phyloP scores from a whole-genome alignment of 2,329 filamentous ascomycete genomes.

The Epichloe gansuensis region DNA sequence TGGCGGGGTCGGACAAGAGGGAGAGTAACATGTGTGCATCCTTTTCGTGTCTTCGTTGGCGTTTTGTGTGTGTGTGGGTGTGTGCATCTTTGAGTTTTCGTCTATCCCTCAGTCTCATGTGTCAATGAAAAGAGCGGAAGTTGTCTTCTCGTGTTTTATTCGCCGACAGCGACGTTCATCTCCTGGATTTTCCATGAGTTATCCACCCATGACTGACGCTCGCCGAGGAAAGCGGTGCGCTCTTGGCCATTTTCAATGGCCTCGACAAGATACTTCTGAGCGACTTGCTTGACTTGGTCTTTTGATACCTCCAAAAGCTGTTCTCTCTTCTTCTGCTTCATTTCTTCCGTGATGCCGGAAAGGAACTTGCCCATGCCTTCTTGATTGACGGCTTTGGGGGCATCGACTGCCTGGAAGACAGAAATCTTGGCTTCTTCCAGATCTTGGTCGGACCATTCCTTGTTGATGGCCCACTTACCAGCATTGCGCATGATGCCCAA shows the following conservation, averaged over 20 bases:
- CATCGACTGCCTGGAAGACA: conserved; percentile 85
- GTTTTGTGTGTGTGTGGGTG: not conserved
- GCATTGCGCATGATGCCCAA: conserved; percentile 72
- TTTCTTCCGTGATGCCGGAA: conserved; percentile 72
- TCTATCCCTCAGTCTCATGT: not conserved
- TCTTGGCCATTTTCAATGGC: conserved; percentile 45
- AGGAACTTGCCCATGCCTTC: conserved; percentile 83
- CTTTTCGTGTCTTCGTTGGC: not conserved
- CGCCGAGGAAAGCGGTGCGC: conserved; percentile 63
- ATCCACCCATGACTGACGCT: conserved; percentile 70
- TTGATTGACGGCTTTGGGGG: conserved; percentile 71
- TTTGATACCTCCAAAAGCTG: conserved; percentile 75
- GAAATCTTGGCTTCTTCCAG: conserved; percentile 93
- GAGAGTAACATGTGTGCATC: not conserved
- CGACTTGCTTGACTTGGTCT: conserved; percentile 66
- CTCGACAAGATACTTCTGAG: conserved; percentile 69
- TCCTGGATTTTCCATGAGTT: conserved; percentile 62
- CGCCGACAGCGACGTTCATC: conserved; percentile 42
- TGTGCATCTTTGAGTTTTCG: not conserved
- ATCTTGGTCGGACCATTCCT: conserved; percentile 69
- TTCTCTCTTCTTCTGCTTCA: conserved; percentile 76
- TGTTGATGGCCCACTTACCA: conserved; percentile 71
- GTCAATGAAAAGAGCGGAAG: not conserved
- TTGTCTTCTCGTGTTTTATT: not conserved
- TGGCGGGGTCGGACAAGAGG: not conserved